A percentile compares a stretch with the other conserved stretches of the same genome.
Conservation (phyloP, 148 eudicot species). For the Amaranthus palmeri region DNA sequence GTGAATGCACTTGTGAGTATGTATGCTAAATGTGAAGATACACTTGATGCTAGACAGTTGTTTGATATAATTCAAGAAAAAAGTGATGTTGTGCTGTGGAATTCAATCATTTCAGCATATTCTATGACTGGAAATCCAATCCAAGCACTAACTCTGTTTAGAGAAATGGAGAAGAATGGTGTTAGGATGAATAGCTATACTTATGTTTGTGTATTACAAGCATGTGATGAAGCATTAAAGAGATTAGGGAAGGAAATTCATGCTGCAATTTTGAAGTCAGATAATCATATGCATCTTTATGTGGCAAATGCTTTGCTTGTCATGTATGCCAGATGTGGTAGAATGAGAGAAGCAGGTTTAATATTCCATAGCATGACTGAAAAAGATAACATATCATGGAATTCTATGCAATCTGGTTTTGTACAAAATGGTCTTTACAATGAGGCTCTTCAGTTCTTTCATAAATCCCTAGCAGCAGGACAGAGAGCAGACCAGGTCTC, state of each 20-base stretch:
- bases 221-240: slow-evolving; percentile 47
- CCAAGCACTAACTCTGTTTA: slow-evolving; percentile 50
- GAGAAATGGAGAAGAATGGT: slow-evolving; percentile 49
- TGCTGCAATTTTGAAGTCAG: slow-evolving; percentile 48
- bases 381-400: slow-evolving; percentile 63
- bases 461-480: slow-evolving; percentile 41
- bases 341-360: slow-evolving; percentile 52
- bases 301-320: slow-evolving; percentile 81
- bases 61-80: slow-evolving; percentile 42
- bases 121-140: slow-evolving; percentile 32
- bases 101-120: slow-evolving; percentile 63
- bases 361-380: slow-evolving; percentile 42
- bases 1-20: slow-evolving; percentile 64
- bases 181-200: slow-evolving; percentile 64
- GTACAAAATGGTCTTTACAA: slow-evolving; percentile 53
- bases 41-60: slow-evolving; percentile 36
- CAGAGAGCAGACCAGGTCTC: slow-evolving; percentile 59
- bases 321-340: slow-evolving; percentile 64
- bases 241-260: slow-evolving; percentile 62
- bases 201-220: slow-evolving; percentile 61
- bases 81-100: slow-evolving; percentile 77
- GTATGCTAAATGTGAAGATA: slow-evolving; percentile 60
- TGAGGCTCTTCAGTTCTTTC: slow-evolving; percentile 47
- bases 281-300: slow-evolving; percentile 40
- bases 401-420: slow-evolving; percentile 71